Conservation (phyloP, 176 grass and related monocot genomes). For the Zea luxurians region DNA sequence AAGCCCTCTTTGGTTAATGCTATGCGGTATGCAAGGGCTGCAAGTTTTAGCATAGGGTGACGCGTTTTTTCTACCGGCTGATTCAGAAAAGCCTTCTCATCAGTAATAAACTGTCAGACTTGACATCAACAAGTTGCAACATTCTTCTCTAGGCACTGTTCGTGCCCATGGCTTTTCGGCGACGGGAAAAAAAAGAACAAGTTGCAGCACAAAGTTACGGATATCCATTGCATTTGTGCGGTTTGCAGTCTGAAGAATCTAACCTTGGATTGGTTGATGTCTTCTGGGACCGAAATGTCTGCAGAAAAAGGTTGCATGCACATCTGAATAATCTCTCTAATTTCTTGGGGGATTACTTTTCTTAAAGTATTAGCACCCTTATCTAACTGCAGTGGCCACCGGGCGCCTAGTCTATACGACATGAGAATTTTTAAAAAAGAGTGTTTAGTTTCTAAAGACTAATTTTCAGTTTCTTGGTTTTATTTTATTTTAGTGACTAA, state of each 20-base stretch:
- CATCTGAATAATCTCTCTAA: neutral
- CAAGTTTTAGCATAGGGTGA: neutral
- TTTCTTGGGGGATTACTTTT: conserved; percentile 8
- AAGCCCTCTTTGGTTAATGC: neutral
- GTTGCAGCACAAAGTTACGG: conserved; percentile 27
- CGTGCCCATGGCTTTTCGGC: no score
- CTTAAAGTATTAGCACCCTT: conserved; percentile 12
- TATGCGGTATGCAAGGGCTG: neutral
- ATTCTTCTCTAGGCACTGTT: neutral
- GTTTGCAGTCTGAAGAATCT: conserved; percentile 13
- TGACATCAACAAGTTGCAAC: conserved; percentile 12
- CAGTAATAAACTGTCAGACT: conserved; percentile 36
- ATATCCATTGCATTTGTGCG: conserved; percentile 17
- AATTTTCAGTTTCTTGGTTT: no score
- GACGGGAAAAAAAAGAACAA: neutral
- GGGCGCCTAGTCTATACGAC: neutral
- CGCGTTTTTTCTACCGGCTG: conserved; percentile 26
- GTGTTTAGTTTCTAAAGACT: no score
- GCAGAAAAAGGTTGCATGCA: conserved; percentile 13
- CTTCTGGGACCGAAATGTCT: conserved; percentile 6
- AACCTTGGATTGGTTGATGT: neutral
- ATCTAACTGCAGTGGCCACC: conserved; percentile 22
- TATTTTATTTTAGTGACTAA: no score
- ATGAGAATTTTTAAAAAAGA: no score
- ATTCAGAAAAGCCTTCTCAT: conserved; percentile 29